A percentile compares a stretch with the other conserved stretches of the same genome.
phyloP scores from a whole-genome alignment of 208 protist genomes.

The Spironucleus salmonicida region DNA sequence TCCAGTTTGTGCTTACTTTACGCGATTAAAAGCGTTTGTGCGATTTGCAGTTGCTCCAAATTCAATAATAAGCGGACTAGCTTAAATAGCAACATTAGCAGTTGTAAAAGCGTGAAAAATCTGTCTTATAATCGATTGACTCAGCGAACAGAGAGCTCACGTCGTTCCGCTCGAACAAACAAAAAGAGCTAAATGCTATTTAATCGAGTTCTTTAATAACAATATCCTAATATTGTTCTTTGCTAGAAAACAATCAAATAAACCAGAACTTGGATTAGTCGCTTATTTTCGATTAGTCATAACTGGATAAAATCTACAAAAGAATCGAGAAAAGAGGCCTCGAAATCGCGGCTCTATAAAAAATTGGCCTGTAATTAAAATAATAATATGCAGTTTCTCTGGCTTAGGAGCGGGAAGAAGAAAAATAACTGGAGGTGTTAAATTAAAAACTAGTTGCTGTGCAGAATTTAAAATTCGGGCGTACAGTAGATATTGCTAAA shows the following conservation, averaged over 20 bases:
- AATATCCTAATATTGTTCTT: neutral
- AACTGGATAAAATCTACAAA: neutral
- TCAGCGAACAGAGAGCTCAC: conserved; percentile 23
- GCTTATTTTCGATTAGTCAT: neutral
- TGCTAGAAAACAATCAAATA: neutral
- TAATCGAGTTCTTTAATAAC: neutral
- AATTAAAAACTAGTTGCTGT: neutral
- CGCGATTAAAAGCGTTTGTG: neutral
- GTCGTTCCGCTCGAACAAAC: neutral
- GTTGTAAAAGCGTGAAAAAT: neutral
- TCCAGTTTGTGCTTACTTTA: conserved; percentile 1
- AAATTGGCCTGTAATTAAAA: neutral
- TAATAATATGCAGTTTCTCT: neutral
- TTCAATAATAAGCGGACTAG: neutral
- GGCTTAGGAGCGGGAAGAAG: neutral
- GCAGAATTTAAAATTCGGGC: conserved; percentile 20
- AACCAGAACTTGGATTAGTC: neutral
- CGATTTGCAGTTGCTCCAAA: neutral
- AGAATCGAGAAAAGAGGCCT: neutral
- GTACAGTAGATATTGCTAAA: neutral
- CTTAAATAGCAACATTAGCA: neutral
- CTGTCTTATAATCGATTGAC: neutral
- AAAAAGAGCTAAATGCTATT: conserved; percentile 20
- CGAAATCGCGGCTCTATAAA: neutral
- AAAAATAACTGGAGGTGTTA: neutral